Evolutionary conservation across 805 yeast species (phyloP).

Genomic region (Metschnikowia gruessii): DNA sequence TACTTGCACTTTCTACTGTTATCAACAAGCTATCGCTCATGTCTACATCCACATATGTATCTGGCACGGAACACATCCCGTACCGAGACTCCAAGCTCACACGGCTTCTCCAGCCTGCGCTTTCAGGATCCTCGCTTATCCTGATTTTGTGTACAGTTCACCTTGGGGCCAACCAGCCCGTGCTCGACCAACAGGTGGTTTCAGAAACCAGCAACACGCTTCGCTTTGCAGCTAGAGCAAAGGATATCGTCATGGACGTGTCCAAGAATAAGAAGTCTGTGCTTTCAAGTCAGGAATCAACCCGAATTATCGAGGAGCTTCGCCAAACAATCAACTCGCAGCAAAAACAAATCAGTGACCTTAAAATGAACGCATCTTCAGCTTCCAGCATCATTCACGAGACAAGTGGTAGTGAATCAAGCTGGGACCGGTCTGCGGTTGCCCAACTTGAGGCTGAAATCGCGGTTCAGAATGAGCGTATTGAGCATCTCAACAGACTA

Average conservation of each 20-base stretch:
- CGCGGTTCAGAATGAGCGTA: slow-evolving; percentile 57
- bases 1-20: slow-evolving; percentile 89
- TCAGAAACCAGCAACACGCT: slow-evolving; percentile 84
- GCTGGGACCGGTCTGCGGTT: slow-evolving; percentile 1
- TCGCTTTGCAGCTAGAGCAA: slow-evolving; percentile 91
- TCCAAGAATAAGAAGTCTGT: slow-evolving; percentile 44
- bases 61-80: slow-evolving; percentile 65
- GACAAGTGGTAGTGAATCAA: not conserved
- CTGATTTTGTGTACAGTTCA: slow-evolving; percentile 86
- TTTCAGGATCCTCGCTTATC: slow-evolving; percentile 82
- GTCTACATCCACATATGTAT: slow-evolving; percentile 21
- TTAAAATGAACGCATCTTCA: slow-evolving; percentile 23
- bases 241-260: slow-evolving; percentile 73
- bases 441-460: slow-evolving; percentile 55
- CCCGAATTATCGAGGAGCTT: slow-evolving; percentile 51
- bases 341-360: slow-evolving; percentile 46
- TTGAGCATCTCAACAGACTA: slow-evolving; percentile 66
- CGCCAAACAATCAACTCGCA: slow-evolving; percentile 60
- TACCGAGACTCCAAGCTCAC: slow-evolving; percentile 93
- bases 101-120: slow-evolving; percentile 84
- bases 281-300: slow-evolving; percentile 41
- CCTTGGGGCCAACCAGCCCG: slow-evolving; percentile 39
- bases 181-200: slow-evolving; percentile 41
- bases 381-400: not conserved
- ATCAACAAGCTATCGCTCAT: slow-evolving; percentile 66